phyloP scores from a whole-genome alignment of 2,329 filamentous ascomycete genomes.

The Diplodia scrobiculata region DNA sequence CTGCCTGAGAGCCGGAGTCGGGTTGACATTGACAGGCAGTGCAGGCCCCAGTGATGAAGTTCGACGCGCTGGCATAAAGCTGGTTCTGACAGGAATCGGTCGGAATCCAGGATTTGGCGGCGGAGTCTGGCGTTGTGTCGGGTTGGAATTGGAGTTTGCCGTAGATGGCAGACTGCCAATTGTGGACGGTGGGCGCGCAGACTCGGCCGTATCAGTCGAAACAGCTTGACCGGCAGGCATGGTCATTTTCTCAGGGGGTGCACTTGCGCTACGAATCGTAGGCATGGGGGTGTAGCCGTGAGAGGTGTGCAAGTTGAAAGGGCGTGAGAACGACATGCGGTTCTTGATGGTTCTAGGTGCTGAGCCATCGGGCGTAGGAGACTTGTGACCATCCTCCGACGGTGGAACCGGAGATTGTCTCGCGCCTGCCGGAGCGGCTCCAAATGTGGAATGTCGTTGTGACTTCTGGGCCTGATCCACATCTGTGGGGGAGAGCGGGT shows the following conservation, averaged over 20 bases:
- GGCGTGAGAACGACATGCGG: constrained; percentile 28
- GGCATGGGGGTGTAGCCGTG: constrained; percentile 20
- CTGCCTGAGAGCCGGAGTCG: constrained; percentile 10
- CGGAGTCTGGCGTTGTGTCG: constrained; percentile 36
- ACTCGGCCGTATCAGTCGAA: constrained; percentile 8
- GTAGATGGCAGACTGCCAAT: constrained; percentile 1
- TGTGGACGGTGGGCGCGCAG: neutral
- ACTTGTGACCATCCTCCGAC: neutral
- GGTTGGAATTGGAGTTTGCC: constrained; percentile 7
- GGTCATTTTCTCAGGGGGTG: constrained; percentile 17
- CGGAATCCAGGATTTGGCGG: constrained; percentile 43
- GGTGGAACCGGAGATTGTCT: constrained; percentile 5
- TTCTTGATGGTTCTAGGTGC: constrained; percentile 13
- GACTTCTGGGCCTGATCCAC: neutral
- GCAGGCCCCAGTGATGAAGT: constrained; percentile 38
- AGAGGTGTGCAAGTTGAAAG: constrained; percentile 11
- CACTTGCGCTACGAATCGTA: constrained; percentile 21
- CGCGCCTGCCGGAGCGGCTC: neutral
- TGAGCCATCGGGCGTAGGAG: constrained; percentile 10
- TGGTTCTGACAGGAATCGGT: constrained; percentile 42
- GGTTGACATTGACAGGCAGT: constrained; percentile 27
- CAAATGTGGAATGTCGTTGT: constrained; percentile 14
- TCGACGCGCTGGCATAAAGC: constrained; percentile 38
- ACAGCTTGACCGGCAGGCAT: constrained; percentile 13
- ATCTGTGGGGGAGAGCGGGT: constrained; percentile 34